A percentile compares a stretch with the other conserved stretches of the same genome.
Conservation (phyloP, 208 protist species). For the Balamuthia mandrillaris region DNA sequence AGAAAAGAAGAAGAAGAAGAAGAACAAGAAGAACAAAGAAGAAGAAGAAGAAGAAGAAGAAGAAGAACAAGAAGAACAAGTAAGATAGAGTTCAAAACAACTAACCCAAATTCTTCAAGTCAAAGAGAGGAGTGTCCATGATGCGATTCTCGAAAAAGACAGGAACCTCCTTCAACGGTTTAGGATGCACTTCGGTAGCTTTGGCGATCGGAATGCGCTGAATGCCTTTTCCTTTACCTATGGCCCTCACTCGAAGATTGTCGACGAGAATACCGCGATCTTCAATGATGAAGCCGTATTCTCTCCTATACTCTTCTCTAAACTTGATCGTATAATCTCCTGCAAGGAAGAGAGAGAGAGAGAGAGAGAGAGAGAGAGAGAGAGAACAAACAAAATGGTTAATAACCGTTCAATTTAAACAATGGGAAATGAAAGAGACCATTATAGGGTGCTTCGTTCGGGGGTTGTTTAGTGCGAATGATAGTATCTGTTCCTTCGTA, state of each 20-base stretch:
- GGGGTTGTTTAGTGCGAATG: constrained; percentile 75
- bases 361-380: neutral
- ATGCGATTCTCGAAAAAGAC: constrained; percentile 39
- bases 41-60: no score
- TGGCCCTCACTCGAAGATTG: constrained; percentile 83
- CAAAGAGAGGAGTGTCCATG: neutral
- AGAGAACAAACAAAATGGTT: neutral
- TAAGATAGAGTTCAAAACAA: no score
- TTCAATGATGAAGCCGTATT: constrained; percentile 85
- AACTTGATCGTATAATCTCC: constrained; percentile 70
- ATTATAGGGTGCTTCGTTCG: neutral
- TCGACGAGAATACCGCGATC: constrained; percentile 83
- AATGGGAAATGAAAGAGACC: no score
- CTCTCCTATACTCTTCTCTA: constrained; percentile 76
- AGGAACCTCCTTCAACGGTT: neutral
- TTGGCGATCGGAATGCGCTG: neutral
- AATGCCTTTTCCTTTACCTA: constrained; percentile 40
- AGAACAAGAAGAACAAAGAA: no score
- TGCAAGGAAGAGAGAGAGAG: neutral
- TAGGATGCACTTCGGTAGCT: no score
- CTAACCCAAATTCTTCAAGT: neutral
- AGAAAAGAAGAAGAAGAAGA: no score
- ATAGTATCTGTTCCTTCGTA: constrained; percentile 87
- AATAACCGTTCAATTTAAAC: no score
- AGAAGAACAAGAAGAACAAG: no score